Evolutionary conservation across 441 rosid species (phyloP), one percentile per base, ranked within the genome.

Genomic region (Gossypium gossypioides): DNA sequence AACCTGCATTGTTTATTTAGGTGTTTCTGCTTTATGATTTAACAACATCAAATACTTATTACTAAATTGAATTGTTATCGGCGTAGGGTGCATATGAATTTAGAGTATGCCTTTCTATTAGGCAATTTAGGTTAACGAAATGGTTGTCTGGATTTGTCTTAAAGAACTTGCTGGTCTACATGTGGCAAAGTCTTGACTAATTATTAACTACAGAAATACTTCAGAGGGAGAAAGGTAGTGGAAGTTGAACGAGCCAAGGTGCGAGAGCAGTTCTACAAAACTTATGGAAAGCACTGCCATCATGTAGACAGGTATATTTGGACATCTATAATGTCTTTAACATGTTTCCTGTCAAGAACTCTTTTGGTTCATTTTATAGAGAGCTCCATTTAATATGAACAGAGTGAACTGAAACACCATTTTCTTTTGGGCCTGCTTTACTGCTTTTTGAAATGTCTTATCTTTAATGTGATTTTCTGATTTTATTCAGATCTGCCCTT

Each of bases 181-280:
- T 78, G 52, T 66, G 72, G 77, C 79, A 71, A 80, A 66, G 60
- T 82, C 62, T 79, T 87, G 75, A 88, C 79, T 78, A 57, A 71
- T 73, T 80, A 75, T 64, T 78, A 50, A 77, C 70, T 85, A 70
- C 97, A 96, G 99, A 96, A 91, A 96, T 88, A 86, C 91, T 93
- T 82, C 84, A 90, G 98, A 88, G 97, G 99, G 68, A 87, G 91
- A 83, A 90, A 83, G 81, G 88, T 79, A 54, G 78, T 83, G 84
- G 84, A 83, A 75, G 89, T 79, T 76, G 97, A 86, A 81, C 92
- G 76, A 56, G 61, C 81, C 15, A 83, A 81, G 79, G 86, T 83
- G 73, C 87, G 93, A 68, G 85, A 81, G 77, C 90, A 87, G 62
- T 96, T 96, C 78, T 83, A 79, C 76, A 69, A 68, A 75, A 84